A percentile compares a stretch with the other conserved stretches of the same genome.
These are phyloP conservation scores for Termitomyces sp. DNA, from an alignment of 768 basidiomycete genomes.

Conservation along the genomic window DNA sequence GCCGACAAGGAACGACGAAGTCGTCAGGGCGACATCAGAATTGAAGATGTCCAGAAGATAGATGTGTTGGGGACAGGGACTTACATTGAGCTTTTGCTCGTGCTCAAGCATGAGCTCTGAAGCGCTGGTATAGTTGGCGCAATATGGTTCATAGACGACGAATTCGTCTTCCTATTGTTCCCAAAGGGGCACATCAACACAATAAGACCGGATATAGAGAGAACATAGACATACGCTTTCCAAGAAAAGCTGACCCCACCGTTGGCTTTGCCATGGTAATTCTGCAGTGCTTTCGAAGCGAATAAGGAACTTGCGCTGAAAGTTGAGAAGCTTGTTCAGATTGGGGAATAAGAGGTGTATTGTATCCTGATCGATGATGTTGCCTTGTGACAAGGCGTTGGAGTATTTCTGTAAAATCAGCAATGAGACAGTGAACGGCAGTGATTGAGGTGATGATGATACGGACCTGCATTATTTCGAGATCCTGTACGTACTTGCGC, in stretches of 20 bases:
- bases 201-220: conserved; percentile 41
- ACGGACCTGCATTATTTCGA: conserved; percentile 92
- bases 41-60: neutral
- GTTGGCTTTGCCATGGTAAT: conserved; percentile 76
- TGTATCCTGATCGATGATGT: conserved; percentile 90
- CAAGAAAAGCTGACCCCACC: conserved; percentile 84
- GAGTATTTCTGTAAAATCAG: conserved; percentile 72
- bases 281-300: conserved; percentile 84
- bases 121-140: conserved; percentile 89
- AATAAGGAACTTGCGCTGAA: conserved; percentile 92
- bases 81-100: conserved; percentile 81
- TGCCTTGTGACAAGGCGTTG: conserved; percentile 73
- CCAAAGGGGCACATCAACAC: conserved; percentile 27
- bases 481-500: conserved; percentile 93
- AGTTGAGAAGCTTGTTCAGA: conserved; percentile 92
- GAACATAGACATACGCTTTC: conserved; percentile 66
- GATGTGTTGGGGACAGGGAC: too few relatives aligned
- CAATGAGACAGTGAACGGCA: conserved; percentile 16
- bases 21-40: conserved; percentile 3
- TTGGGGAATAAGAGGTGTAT: conserved; percentile 95
- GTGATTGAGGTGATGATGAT: neutral
- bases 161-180: conserved; percentile 92
- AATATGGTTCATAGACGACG: conserved; percentile 94
- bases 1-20: conserved; percentile 16
- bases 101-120: conserved; percentile 82